These are phyloP conservation scores for Claviceps pazoutovae DNA, from an alignment of 2,329 filamentous ascomycete species.

Conservation along the genomic window DNA sequence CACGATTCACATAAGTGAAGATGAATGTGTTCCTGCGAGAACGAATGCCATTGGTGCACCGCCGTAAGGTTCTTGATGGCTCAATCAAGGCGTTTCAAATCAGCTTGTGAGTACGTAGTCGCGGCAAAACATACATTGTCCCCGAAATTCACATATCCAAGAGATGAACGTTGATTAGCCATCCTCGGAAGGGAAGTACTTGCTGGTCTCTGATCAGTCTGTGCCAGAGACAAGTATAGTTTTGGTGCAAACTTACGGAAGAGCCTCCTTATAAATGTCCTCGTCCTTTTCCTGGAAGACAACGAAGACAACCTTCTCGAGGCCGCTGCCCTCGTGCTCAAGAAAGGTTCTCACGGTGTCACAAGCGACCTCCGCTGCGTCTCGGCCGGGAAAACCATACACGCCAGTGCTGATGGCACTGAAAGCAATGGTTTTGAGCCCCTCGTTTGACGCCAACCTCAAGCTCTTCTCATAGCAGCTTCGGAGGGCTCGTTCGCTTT, in stretches of 20 bases:
- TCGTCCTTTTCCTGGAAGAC: constrained; percentile 71
- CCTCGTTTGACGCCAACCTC: constrained; percentile 53
- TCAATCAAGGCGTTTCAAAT: neutral
- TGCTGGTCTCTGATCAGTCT: constrained; percentile 7
- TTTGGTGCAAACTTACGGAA: constrained; percentile 45
- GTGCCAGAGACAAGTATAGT: neutral
- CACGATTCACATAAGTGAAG: neutral
- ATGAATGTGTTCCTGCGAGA: neutral
- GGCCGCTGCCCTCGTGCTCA: constrained; percentile 27
- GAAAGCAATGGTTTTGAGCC: constrained; percentile 64
- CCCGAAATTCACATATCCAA: neutral
- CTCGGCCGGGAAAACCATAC: constrained; percentile 68
- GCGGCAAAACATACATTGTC: neutral
- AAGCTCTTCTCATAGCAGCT: constrained; percentile 60
- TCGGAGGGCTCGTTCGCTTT: constrained; percentile 33
- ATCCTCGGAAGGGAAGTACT: constrained; percentile 13
- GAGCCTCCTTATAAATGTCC: constrained; percentile 49
- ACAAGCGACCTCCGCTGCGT: constrained; percentile 61
- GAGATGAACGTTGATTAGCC: neutral
- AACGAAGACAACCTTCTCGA: constrained; percentile 73
- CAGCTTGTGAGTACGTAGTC: neutral
- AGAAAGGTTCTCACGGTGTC: constrained; percentile 42
- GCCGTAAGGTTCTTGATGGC: neutral
- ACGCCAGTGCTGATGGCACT: constrained; percentile 75
- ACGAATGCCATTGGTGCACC: neutral